Conservation (phyloP, 192 early-diverging fungal genomes). For the Mortierella hygrophila region DNA sequence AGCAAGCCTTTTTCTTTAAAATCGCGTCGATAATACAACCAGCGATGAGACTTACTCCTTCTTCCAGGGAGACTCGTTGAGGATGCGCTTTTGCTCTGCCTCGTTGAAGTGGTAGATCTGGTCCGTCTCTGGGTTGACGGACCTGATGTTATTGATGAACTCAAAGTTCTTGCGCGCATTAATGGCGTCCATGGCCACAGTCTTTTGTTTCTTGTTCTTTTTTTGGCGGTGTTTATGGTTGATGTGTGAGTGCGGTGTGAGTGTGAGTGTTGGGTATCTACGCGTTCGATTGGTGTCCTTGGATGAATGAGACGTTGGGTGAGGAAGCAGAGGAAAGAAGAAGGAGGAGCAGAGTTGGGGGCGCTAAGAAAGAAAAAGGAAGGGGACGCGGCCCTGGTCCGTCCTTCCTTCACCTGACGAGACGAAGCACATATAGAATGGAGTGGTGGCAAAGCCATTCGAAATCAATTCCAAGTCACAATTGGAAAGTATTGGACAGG, state of each 20-base stretch:
- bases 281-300: neutral
- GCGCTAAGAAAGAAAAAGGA: neutral
- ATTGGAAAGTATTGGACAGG: neutral
- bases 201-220: neutral
- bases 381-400: too few relatives aligned
- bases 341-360: neutral
- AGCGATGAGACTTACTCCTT: conserved; percentile 70
- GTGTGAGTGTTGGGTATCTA: neutral
- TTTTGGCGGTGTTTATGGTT: neutral
- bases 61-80: conserved; percentile 84
- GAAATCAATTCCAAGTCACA: conserved; percentile 1
- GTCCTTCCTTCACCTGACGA: neutral
- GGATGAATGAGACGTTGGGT: neutral
- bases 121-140: conserved; percentile 76
- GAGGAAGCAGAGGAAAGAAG: neutral
- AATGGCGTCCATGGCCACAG: conserved; percentile 56
- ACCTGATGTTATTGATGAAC: conserved; percentile 83
- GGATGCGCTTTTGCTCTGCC: conserved; percentile 71
- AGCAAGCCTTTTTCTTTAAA: neutral
- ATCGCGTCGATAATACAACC: neutral
- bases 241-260: neutral
- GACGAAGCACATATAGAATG: neutral
- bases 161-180: conserved; percentile 71
- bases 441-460: neutral
- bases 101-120: conserved; percentile 87